Evolutionary conservation across 345 rosid species (phyloP), one percentile per base, ranked within the genome.

Genomic region (Syzygium aromaticum): DNA sequence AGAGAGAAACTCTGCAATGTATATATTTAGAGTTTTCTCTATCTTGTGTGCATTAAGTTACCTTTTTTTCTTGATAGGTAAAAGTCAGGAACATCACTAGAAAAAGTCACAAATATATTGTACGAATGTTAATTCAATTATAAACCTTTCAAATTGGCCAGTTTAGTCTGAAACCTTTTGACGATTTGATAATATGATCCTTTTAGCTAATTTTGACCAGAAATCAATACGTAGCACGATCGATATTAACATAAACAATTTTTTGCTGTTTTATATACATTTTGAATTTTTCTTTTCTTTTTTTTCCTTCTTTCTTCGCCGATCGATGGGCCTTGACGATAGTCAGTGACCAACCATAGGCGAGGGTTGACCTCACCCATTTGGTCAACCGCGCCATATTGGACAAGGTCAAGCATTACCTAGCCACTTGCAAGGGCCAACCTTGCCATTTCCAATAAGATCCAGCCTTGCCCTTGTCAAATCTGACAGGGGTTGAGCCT

Each of bases 131-230:
- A 56, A 9, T 23, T 56, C 13, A 9, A 22, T 56, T 2, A 0
- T 8, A 56, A 56, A 23, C 13, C 1, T 23, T 23, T 23, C 0
- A 0, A 56, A 23, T 0, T 56, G 6, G 5, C 11, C 59, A 22
- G 8, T 54, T 54, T 54, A 54, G 0, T 56, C 0, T 8, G 22
- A 22, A 56, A 23, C 1, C 0, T 56, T 8, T 56, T 56, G n/a
- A 9, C 1, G 0, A 56, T 3, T 56, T 54, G 11, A 4, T 27
- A 54, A 21, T 21, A 22, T 21, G 1, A 6, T 56, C 1, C 10
- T 56, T 56, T 12, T 0, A 56, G 1, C 0, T 17, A 56, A 56
- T 22, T 22, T 23, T 9, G 5, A 0, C 0, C 9, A 0, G 13
- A 9, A 56, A 56, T 3, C 5, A 0, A 11, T 23, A 0, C 27